Base-by-base conservation (phyloP, 2,329 filamentous ascomycete species). In the Gnomoniopsis smithogilvyi region DNA sequence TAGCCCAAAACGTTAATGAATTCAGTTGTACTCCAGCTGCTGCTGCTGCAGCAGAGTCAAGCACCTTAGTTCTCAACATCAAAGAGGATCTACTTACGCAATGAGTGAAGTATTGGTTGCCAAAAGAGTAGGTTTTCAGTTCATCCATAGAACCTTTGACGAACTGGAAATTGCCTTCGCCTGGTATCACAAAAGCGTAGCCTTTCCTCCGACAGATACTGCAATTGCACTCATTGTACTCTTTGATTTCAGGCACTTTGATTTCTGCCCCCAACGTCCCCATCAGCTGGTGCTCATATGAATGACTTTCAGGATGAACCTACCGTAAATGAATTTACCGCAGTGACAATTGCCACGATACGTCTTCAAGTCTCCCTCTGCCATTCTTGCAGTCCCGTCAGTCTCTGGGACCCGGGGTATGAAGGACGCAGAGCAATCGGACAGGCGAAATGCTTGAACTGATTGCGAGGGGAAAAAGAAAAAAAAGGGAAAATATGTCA, bases 341-440 rank as follows among this genome's bases (percentile, higher is more conserved):
- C 83, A 86, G 68, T 85, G 82, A 73, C 82, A 86, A 69, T 80
- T 84, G 68, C 80, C 82, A 22, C 81, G 74, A 69, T 85, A 81
- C 15, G 76, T 78, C 62, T 74, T 72, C 46, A 67, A 62, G 12
- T 15, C 17, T 33, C 59, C 49, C 17, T 47, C 58, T 17, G 51
- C 46, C 61, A 63, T 63, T 7, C n/a, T 57, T 21, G 10, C 26
- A 15, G n/a, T 15, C n/a, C 14, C 11, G 8, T 17, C 47, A 48
- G 33, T 6, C 21, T 6, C 14, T 43, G 17, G n/a, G 22, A 17
- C 8, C n/a, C n/a, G n/a, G 17, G 30, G 19, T 33, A 12, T n/a
- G 51, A 24, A 36, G 46, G 12, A 19, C 15, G 14, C 21, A 33
- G 17, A 34, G 2, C 10, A 19, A 21, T 19, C n/a, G 8, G 21